These are phyloP conservation scores for Aspergillus indologenus DNA, from an alignment of 495 filamentous ascomycete genomes.

Conservation along the genomic window DNA sequence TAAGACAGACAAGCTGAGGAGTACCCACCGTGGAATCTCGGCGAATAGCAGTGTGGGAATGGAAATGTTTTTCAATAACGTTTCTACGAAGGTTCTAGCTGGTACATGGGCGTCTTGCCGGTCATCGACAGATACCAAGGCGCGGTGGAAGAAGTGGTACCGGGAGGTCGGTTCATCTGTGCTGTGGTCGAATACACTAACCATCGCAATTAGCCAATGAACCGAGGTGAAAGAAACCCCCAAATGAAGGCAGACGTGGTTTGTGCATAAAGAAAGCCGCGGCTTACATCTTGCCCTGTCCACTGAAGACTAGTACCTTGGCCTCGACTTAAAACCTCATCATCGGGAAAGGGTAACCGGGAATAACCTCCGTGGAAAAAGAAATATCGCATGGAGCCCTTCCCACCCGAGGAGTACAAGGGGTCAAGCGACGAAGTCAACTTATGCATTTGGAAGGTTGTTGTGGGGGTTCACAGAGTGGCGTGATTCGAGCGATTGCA, in stretches of 20 bases:
- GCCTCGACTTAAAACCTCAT: slow-evolving; percentile 5
- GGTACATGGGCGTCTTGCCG: neutral
- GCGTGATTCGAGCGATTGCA: neutral
- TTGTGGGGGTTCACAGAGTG: neutral
- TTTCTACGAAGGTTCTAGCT: slow-evolving; percentile 2
- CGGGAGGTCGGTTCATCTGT: neutral
- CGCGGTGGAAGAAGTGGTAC: neutral
- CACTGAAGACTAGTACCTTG: neutral
- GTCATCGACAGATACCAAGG: neutral
- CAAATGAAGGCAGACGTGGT: neutral
- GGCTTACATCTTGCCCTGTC: slow-evolving; percentile 5
- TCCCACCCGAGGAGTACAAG: slow-evolving; percentile 5
- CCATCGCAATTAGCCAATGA: neutral
- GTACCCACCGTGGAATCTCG: slow-evolving; percentile 2
- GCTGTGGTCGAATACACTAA: slow-evolving; percentile 6
- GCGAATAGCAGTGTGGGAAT: neutral
- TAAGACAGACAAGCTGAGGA: neutral
- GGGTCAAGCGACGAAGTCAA: neutral
- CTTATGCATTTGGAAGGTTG: neutral
- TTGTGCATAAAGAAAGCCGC: neutral
- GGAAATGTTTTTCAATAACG: slow-evolving; percentile 2
- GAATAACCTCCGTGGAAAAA: slow-evolving; percentile 7
- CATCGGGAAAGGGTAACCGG: neutral
- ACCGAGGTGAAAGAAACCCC: too few relatives aligned
- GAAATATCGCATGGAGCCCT: slow-evolving; percentile 6